Base-by-base conservation (phyloP, 148 eudicot species). In the Silene conica region DNA sequence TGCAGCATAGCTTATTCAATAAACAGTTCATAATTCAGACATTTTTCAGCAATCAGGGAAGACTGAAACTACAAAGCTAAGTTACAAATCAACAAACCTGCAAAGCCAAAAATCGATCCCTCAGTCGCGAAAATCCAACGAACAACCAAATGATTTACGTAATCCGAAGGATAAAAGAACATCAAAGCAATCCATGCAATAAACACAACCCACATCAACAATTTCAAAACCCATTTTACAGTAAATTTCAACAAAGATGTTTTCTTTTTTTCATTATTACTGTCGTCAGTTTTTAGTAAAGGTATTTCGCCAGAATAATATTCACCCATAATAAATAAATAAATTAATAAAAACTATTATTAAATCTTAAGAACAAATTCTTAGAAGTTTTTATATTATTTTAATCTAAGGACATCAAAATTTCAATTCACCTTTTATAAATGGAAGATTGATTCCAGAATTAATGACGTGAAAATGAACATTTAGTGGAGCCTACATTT, bases 151-250 rank as follows among this genome's bases (percentile, higher is more conserved):
- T 77, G 4, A 38, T 21, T 10, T 7, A 74, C 67, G 50, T 72
- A 78, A 28, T 82, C 79, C 19, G 82, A 67, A 28, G 98, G 98
- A 70, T 73, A 83, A 15, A 87, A 52, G 67, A 91, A 88, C 60
- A 89, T 80, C 5, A 88, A 70, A 73, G 79, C 57, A 80, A 74
- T 72, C 98, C 97, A 91, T 25, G 80, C 25, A 62, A 85, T 26
- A 67, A 93, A 91, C 50, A 89, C 75, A 28, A 74, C 80, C 94
- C 92, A 91, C 86, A 91, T 89, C 63, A 75, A 22, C 69, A 74
- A 71, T 60, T 85, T 93, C 55, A 93, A 85, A 82, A 82, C 43
- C 85, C 89, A 83, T 85, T 88, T 88, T 54, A 78, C 71, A 22
- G 84, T 71, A 73, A 80, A 74, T 26, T 78, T 78, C 52, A 88